A percentile compares a stretch with the other conserved stretches of the same genome.
These are phyloP conservation scores for Ustilago sp. DNA, from an alignment of 1,284 basidiomycete genomes.

Conservation along the genomic window DNA sequence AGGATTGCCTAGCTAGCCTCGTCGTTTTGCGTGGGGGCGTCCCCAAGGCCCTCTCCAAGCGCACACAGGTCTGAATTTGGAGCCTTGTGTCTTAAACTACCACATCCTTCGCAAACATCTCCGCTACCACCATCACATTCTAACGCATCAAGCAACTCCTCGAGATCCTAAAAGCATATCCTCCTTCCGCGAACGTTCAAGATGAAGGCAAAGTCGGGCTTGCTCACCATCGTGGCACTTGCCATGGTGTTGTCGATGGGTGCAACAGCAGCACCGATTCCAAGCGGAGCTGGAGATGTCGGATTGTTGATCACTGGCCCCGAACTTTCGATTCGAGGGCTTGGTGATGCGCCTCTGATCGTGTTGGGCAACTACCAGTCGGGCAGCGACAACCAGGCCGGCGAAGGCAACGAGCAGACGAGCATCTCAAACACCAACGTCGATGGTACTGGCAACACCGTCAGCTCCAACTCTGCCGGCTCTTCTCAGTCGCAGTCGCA, in stretches of 20 bases:
- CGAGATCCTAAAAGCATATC: neutral
- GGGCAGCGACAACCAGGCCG: slow-evolving; percentile 30
- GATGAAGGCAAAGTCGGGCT: slow-evolving; percentile 12
- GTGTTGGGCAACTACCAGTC: slow-evolving; percentile 35
- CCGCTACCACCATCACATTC: neutral
- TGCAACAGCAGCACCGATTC: slow-evolving; percentile 11
- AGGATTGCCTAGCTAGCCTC: neutral
- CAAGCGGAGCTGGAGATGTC: neutral
- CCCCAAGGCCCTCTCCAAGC: neutral
- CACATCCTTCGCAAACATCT: neutral
- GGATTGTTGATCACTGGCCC: neutral
- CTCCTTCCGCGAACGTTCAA: neutral
- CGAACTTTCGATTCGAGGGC: slow-evolving; percentile 19
- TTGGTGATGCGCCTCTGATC: slow-evolving; percentile 28
- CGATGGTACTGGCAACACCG: slow-evolving; percentile 30
- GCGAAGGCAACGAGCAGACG: slow-evolving; percentile 26
- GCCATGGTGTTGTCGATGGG: slow-evolving; percentile 13
- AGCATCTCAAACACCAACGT: slow-evolving; percentile 31
- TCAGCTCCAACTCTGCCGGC: slow-evolving; percentile 29
- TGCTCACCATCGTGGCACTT: slow-evolving; percentile 15
- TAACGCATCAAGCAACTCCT: neutral
- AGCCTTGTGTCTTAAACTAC: neutral
- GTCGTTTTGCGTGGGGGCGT: neutral
- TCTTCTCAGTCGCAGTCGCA: slow-evolving; percentile 25
- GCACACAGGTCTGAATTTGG: neutral